Evolutionary conservation across 257 asterid species (phyloP), one percentile per base, ranked within the genome.

Genomic region (Buddleja alternifolia): DNA sequence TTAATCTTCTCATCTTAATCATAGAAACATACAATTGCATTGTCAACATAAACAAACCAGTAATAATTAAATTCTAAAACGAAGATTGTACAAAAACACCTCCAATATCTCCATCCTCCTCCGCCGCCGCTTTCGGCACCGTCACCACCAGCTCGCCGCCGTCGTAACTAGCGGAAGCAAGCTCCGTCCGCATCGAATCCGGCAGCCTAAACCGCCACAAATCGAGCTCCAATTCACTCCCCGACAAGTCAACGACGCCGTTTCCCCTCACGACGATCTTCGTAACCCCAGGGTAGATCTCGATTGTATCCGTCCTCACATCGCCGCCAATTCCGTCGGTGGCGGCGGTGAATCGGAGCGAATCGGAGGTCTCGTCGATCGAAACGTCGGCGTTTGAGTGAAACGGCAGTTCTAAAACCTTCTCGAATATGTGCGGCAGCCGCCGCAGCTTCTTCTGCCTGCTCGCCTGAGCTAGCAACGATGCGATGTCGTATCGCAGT

Each of bases 171-270:
- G 90, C 90, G 0, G 77, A 71, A n/a, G 88, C 93, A 19, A 85
- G 75, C 74, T 84, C 91, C 61, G 90, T 87, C 19, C 72, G 67
- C 60, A 83, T 87, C 24, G 73, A 66, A 0, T 48, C 80, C 32
- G 96, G 95, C 20, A 90, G 79, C 73, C 95, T 82, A 61, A 87
- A 90, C 79, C 96, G 82, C 96, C 96, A 90, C 71, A 87, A 44
- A 68, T 87, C 88, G 51, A 87, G 83, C 77, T 84, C 96, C 58
- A 90, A 71, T 0, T 83, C 95, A 16, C 75, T 76, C 25, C 85
- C 85, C 39, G 75, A 60, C 45, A 72, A 45, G 36, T 73, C 86
- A 12, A 52, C 75, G 12, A 59, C 73, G 21, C 66, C 79, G 17
- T 63, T 80, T 52, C 81, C 89, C 41, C 83, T 75, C 4, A 90